Evolutionary conservation across 2,329 filamentous ascomycete genomes (phyloP), one percentile per base, ranked within the genome.

Genomic region (Neofusicoccum umdonicola): DNA sequence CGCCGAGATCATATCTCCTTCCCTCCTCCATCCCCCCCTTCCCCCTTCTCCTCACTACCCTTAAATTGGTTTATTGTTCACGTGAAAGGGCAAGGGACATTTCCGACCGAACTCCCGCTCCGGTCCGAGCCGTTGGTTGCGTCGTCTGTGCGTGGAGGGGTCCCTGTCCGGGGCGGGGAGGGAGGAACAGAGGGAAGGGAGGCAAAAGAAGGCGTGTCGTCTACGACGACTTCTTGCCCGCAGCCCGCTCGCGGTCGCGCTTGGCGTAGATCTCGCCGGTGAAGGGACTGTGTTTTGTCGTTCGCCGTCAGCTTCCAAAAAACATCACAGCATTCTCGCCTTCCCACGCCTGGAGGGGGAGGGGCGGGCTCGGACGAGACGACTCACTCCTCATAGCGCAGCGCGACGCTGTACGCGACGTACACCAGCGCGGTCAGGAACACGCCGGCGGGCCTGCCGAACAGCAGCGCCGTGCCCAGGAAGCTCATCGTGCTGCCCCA

Each of bases 401-500:
- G 83, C 11, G 94, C 94, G 67, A 97, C 79, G 74, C 88, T 82
- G 79, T 98, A 98, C 64, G 92, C 87, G 31, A 89, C 72, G 70
- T 90, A 85, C 13, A 97, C 93, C 80, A 91, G 84, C 15, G 77
- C 82, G 0, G 92, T 93, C 71, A 97, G 77, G 58, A 94, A 72
- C 42, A 98, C 70, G 1, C 95, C 95, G 0, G 94, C 95, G 0
- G 93, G 93, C 80, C 93, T 95, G 63, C 91, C 93, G 73, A 88
- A 92, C 76, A 92, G 87, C 65, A 99, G 80, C 4, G 94, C 92
- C 2, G 90, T 91, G 27, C 92, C 95, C 65, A 98, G 80, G 80
- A 99, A 99, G 80, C 90, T 94, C 85, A 96, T 84, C 27, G 94
- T 95, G 67, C 89, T 92, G 65, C 95, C 95, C 81, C 93, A 91